Percentiles rank a stretch among this genome's conserved stretches.
Conservation (phyloP, 495 filamentous ascomycete species). For the Penicillium goetzii region DNA sequence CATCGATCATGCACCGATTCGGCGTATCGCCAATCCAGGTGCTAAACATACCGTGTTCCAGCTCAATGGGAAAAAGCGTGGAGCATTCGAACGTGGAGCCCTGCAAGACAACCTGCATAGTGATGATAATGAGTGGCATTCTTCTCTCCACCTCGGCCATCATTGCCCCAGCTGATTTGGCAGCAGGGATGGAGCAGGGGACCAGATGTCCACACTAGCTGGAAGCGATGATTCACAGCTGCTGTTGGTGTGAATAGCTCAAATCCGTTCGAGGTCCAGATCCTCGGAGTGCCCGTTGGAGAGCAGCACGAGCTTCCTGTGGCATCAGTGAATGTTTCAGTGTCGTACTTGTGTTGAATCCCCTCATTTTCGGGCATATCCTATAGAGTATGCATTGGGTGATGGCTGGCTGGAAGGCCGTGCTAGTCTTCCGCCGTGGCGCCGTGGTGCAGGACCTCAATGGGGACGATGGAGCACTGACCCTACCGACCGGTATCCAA, state of each 20-base stretch:
- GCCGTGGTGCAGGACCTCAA: constrained; percentile 9
- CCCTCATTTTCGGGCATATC: neutral
- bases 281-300: constrained; percentile 18
- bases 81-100: constrained; percentile 16
- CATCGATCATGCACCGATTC: neutral
- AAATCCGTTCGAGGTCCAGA: neutral
- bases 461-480: constrained; percentile 3
- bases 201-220: constrained; percentile 5
- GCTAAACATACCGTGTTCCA: constrained; percentile 16
- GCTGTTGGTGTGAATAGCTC: neutral
- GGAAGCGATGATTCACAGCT: neutral
- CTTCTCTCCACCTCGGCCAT: constrained; percentile 18
- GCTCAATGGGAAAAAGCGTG: constrained; percentile 15
- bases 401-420: constrained; percentile 26
- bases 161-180: constrained; percentile 13
- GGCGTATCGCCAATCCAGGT: neutral
- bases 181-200: neutral
- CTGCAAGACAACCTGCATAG: constrained; percentile 15
- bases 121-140: constrained; percentile 11
- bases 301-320: neutral
- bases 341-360: neutral
- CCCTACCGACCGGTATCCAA: constrained; percentile 17
- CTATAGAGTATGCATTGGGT: neutral
- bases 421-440: constrained; percentile 2
- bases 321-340: neutral